Conservation (phyloP, 2,329 filamentous ascomycete species). For the Aspergillus sp. region DNA sequence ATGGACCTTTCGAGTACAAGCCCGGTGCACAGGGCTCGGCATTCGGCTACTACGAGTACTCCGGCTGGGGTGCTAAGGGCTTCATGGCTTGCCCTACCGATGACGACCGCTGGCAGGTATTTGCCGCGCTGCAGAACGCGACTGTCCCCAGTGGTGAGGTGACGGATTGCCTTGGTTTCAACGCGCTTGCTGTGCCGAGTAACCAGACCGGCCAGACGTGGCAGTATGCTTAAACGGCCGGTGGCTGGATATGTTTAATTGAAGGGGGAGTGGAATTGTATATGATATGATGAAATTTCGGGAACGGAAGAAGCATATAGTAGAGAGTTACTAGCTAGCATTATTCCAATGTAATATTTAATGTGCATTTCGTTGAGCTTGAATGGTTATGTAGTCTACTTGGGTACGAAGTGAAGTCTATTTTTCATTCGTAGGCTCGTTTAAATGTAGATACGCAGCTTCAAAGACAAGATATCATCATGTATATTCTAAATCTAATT, state of each 20-base stretch:
- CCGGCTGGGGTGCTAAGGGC: conserved; percentile 36
- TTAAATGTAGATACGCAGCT: too few species aligned
- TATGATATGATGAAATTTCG: neutral
- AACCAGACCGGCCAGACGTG: conserved; percentile 35
- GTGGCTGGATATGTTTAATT: neutral
- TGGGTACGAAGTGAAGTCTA: neutral
- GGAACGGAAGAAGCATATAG: too few species aligned
- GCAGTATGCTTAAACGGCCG: conserved; percentile 39
- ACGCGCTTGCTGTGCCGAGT: conserved; percentile 34
- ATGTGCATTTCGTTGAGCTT: neutral
- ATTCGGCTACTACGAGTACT: conserved; percentile 32
- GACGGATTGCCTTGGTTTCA: conserved; percentile 41
- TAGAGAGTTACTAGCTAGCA: neutral
- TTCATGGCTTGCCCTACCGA: conserved; percentile 47
- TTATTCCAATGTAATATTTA: neutral
- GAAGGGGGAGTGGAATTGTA: neutral
- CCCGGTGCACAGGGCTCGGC: conserved; percentile 25
- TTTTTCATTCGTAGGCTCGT: too few species aligned
- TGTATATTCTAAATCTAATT: conserved; percentile 44
- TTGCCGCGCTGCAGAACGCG: conserved; percentile 40
- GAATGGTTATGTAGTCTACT: too few species aligned
- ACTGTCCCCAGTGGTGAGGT: conserved; percentile 42
- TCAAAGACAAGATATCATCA: neutral
- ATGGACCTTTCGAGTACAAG: conserved; percentile 50
- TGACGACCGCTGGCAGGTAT: conserved; percentile 42